Conservation (phyloP, 306 rosid genomes). For the Begonia masoniana region DNA sequence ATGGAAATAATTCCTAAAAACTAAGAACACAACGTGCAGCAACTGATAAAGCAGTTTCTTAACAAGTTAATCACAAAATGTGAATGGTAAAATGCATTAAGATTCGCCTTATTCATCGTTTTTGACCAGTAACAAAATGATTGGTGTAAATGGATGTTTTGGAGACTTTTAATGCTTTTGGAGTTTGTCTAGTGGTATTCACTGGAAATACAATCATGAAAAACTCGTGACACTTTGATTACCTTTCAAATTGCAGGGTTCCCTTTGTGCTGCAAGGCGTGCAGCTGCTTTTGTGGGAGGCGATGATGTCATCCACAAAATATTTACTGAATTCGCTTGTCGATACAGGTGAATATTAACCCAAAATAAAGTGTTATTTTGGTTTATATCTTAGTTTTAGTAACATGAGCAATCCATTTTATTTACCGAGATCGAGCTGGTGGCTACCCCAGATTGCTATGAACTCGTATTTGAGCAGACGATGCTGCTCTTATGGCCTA, state of each 20-base stretch:
- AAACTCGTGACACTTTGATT: not conserved
- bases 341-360: constrained; percentile 91
- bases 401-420: not conserved
- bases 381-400: no score
- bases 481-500: constrained; percentile 97
- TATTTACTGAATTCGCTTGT: constrained; percentile 81
- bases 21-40: no score
- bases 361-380: no score
- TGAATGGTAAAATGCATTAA: no score
- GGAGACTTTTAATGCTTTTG: not conserved
- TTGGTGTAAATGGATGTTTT: not conserved
- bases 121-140: not conserved
- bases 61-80: no score
- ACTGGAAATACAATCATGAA: no score
- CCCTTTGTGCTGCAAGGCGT: constrained; percentile 64
- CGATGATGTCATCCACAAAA: constrained; percentile 83
- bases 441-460: constrained; percentile 80
- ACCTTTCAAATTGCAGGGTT: constrained; percentile 29
- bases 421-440: constrained; percentile 71
- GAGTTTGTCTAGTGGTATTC: not conserved
- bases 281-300: constrained; percentile 83
- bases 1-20: no score
- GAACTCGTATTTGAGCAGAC: constrained; percentile 51
- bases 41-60: no score
- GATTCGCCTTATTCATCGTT: not conserved